Evolutionary conservation across 2,329 filamentous ascomycete genomes (phyloP).

Genomic region (Plenodomus tracheiphilus): DNA sequence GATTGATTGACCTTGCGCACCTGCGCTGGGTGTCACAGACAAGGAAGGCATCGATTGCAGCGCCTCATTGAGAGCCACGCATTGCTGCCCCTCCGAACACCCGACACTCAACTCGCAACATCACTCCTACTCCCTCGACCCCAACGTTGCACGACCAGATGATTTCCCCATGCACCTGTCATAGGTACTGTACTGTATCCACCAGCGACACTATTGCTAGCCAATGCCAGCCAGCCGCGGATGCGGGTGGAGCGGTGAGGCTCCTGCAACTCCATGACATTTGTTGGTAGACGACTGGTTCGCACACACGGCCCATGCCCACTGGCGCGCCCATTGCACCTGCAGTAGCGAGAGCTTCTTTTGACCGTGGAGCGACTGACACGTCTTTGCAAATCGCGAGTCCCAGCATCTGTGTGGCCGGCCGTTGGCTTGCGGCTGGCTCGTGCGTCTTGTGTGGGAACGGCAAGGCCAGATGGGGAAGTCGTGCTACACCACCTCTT

Average conservation of each 20-base stretch:
- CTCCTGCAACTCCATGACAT: background rate
- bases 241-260: background rate
- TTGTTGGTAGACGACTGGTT: conserved; percentile 1
- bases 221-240: background rate
- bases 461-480: background rate
- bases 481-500: background rate
- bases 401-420: background rate
- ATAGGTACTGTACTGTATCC: background rate
- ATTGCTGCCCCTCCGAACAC: too few relatives aligned
- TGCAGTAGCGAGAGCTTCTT: conserved; percentile 22
- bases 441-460: conserved; percentile 6
- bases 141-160: too few relatives aligned
- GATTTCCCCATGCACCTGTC: too few relatives aligned
- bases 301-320: too few relatives aligned
- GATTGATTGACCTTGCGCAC: too few relatives aligned
- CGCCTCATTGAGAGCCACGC: too few relatives aligned
- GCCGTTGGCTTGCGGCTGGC: background rate
- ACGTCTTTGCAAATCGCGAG: background rate
- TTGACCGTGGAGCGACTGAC: background rate
- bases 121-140: too few relatives aligned
- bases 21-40: too few relatives aligned
- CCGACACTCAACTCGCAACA: too few relatives aligned
- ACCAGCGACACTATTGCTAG: background rate
- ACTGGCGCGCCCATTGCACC: conserved; percentile 20
- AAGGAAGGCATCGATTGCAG: too few relatives aligned